Base-by-base conservation (phyloP, 768 basidiomycete species). In the Leccinum imitatum region DNA sequence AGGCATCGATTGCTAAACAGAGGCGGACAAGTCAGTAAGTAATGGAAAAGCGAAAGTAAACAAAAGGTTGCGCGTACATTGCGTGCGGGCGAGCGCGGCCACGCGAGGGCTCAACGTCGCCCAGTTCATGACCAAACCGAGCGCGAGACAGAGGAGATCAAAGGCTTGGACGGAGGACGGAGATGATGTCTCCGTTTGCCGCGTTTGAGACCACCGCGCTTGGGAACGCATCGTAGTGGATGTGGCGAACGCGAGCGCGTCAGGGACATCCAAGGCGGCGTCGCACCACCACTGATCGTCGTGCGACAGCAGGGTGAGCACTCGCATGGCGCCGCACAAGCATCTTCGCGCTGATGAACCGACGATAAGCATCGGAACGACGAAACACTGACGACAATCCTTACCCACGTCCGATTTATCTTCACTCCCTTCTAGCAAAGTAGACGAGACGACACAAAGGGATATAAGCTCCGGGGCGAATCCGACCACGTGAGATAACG, bases 51-150 rank as follows among this genome's bases (percentile, higher is more conserved):
- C 33, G 33, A 9, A 30, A 53, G 14, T 15, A 3, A 46, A 52
- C 2, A 10, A 9, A 7, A 25, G 6, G 5, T 27, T 1, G 25
- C 4, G 71, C 85, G 62, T 68, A 89, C 89, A 74, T 41, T 77
- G 81, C 13, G 78, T 75, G 46, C 81, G 78, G 9, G 84, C 69
- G 3, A 76, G 64, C 39, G 78, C 70, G 48, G 82, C 83, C 10
- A 80, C 79, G n/a, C 72, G 76, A 0, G 79, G 77, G n/a, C 79
- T 75, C 6, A 76, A 76, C 66, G 91, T 88, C 0, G 90, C 84
- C 47, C 93, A 75, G 70, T 92, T 93, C 55, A 90, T 90, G 44
- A 93, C 75, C 10, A 93, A 75, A 1, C 87, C 91, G 6, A 93
- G 79, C 6, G 86, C 82, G 27, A 93, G 84, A 70, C 90, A 93